phyloP scores from a whole-genome alignment of 129 eudicot species.

The Centaurea solstitialis region DNA sequence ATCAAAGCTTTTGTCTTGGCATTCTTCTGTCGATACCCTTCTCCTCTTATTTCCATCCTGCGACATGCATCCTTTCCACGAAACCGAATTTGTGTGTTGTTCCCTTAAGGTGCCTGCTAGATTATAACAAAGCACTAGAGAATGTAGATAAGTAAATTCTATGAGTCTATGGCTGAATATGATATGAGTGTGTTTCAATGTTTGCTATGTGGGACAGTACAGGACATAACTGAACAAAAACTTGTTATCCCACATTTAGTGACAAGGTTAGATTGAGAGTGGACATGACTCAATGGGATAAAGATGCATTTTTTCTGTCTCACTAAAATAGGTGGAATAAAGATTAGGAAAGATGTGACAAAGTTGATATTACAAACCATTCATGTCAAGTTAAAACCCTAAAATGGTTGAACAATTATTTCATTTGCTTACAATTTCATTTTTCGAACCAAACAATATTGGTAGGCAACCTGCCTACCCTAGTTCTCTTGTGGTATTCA shows the following conservation, averaged over 20 bases:
- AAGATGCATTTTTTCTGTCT: too few species aligned
- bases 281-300: neutral
- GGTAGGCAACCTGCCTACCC: too few species aligned
- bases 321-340: neutral
- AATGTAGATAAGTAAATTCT: neutral
- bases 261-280: neutral
- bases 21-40: slow-evolving; percentile 42
- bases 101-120: slow-evolving; percentile 40
- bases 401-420: too few species aligned
- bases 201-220: neutral
- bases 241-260: neutral
- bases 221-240: neutral
- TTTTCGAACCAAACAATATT: neutral
- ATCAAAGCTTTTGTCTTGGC: slow-evolving; percentile 31
- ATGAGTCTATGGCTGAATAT: neutral
- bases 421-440: too few species aligned
- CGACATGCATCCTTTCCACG: slow-evolving; percentile 36
- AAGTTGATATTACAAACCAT: neutral
- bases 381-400: too few species aligned
- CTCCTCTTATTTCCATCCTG: slow-evolving; percentile 60
- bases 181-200: neutral
- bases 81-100: slow-evolving; percentile 35
- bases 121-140: neutral
- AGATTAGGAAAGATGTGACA: neutral
- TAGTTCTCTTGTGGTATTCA: too few species aligned